Base-by-base conservation (phyloP, 441 rosid species). In the Pelargonium fulgidum region DNA sequence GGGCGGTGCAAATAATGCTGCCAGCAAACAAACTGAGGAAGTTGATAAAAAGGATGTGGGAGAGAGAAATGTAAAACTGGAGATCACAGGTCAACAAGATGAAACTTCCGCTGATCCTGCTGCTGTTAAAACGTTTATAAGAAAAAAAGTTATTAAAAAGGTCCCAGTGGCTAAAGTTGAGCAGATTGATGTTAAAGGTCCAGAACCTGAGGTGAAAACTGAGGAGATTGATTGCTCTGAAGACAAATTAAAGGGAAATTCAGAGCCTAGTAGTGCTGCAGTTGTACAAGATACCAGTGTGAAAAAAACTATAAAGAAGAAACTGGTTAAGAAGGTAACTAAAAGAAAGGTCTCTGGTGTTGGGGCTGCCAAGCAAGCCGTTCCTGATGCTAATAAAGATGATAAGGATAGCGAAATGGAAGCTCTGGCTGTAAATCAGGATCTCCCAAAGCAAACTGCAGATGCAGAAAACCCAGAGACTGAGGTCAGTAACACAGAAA, bases 281-380 rank as follows among this genome's bases (percentile, higher is more conserved):
- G 75, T 64, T 69, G 84, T 68, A 50, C 85, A 80, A 80, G 84
- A 87, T 74, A 50, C 84, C 42, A 45, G 81, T 75, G 85, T 74
- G 75, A 90, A 88, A 67, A 79, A 87, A 68, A 76, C 84, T 26
- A 64, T 85, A 50, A 90, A 90, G 80, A 92, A 83, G 83, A 92
- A 90, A 81, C 75, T 95, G 64, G 81, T 95, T 68, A 95, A 82
- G 80, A 87, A 89, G 81, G 96, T 95, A 22, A 79, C 87, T 65
- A 92, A 88, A 82, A 85, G 82, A 79, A 95, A 92, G 85, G 81
- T 81, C 33, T 67, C 84, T 68, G 83, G 77, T 63, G 79, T 56
- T 36, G 83, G 54, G 69, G 77, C 44, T 41, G 44, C 79, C 65
- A 72, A 24, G 41, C 79, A 66, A 71, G 83, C 20, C 39, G 76